A percentile compares a stretch with the other conserved stretches of the same genome.
Conservation (phyloP, 176 grass and related monocot genomes). For the Bromus sterilis region DNA sequence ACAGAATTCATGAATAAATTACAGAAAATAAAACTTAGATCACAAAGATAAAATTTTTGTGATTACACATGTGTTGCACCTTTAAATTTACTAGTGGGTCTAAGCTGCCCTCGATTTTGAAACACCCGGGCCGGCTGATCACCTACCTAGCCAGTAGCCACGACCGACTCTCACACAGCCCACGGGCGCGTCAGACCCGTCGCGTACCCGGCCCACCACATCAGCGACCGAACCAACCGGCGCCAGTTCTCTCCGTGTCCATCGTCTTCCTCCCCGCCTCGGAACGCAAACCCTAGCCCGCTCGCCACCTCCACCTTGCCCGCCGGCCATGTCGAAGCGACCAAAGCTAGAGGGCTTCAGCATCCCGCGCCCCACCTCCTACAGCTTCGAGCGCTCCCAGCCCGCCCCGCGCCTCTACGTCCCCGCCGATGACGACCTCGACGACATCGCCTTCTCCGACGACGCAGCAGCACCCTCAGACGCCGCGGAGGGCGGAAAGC, state of each 20-base stretch:
- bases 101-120: too few species aligned
- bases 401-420: constrained; percentile 64
- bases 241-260: constrained; percentile 15
- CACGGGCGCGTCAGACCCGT: neutral
- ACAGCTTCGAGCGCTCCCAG: constrained; percentile 81
- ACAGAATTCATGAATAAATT: too few species aligned
- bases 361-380: constrained; percentile 59
- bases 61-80: too few species aligned
- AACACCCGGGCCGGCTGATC: too few species aligned
- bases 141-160: too few species aligned
- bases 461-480: constrained; percentile 23
- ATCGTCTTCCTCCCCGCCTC: neutral
- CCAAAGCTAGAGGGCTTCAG: constrained; percentile 84
- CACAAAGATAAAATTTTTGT: too few species aligned
- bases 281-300: constrained; percentile 30
- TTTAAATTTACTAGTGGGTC: too few species aligned
- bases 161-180: neutral
- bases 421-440: constrained; percentile 81
- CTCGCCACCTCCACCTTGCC: neutral
- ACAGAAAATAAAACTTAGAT: too few species aligned
- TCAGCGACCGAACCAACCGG: neutral
- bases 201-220: constrained; percentile 5
- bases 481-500: constrained; percentile 1
- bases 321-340: constrained; percentile 73
- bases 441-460: constrained; percentile 82